Conservation (phyloP, 1,284 basidiomycete species). For the Leccinum cinnamomeum region DNA sequence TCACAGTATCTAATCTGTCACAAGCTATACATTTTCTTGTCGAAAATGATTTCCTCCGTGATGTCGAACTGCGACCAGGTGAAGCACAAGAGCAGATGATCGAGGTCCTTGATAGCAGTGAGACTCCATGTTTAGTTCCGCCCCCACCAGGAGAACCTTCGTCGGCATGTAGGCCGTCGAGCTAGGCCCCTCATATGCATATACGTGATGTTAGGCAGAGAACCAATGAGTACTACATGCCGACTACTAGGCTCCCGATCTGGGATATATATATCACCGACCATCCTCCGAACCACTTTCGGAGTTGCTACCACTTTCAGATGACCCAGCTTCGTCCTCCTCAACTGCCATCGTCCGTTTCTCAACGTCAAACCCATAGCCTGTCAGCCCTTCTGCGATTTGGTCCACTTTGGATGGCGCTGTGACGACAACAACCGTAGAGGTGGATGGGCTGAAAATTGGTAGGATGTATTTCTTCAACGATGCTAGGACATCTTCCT, state of each 20-base stretch:
- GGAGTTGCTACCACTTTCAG: conserved; percentile 36
- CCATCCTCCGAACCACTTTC: conserved; percentile 24
- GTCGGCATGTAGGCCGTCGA: neutral
- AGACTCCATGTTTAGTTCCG: conserved; percentile 4
- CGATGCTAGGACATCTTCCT: conserved; percentile 70
- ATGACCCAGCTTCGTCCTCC: conserved; percentile 44
- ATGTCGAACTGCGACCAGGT: conserved; percentile 82
- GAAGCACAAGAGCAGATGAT: conserved; percentile 72
- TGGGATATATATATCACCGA: conserved; percentile 7
- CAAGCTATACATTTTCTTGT: conserved; percentile 93
- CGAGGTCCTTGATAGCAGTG: conserved; percentile 49
- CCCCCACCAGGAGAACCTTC: neutral
- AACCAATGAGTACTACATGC: neutral
- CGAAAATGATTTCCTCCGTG: conserved; percentile 85
- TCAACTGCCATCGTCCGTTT: conserved; percentile 70
- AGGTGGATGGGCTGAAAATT: conserved; percentile 78
- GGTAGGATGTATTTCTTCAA: conserved; percentile 83
- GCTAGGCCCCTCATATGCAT: neutral
- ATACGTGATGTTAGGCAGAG: neutral
- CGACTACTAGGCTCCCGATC: neutral
- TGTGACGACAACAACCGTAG: conserved; percentile 82
- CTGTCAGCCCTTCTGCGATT: conserved; percentile 63
- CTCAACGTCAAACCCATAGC: conserved; percentile 79
- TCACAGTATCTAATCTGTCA: conserved; percentile 90
- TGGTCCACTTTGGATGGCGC: conserved; percentile 79